Evolutionary conservation across 2,329 filamentous ascomycete genomes (phyloP), one percentile per base, ranked within the genome.

Genomic region (Verticillium dahliae): DNA sequence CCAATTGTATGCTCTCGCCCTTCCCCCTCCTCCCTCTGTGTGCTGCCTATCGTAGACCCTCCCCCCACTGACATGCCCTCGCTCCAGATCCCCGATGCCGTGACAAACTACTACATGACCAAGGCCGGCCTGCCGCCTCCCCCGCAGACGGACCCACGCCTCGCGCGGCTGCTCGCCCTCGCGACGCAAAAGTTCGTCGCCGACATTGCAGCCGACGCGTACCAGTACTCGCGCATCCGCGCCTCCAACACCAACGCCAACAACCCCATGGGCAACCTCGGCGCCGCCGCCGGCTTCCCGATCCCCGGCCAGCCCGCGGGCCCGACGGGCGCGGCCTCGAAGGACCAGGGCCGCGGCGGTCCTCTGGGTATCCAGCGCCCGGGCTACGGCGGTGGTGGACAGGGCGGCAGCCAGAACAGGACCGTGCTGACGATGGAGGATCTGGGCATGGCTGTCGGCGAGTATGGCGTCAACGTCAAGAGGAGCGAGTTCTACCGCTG

Each of bases 171-270:
- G 3, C 89, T 99, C 54, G 94, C 95, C 2, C 90, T 99, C 9
- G 95, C 95, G n/a, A 97, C 95, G 0, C 95, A 99, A 73, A 99
- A 99, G 74, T 99, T 99, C 81, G 91, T 99, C 69, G 93, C 95
- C 62, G 95, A 99, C 74, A 92, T 99, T 67, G 95, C 95, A 1
- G 93, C 95, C 62, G 95, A 99, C 74, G 92, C 95, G 2, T 99
- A 99, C 75, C 95, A 99, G 77, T 98, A 97, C 81, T 92, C 90
- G 64, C 91, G 94, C 60, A 98, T 99, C 71, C 89, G 95, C 50
- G 91, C 91, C n/a, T 96, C 95, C 72, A 92, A 89, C 62, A 87
- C 84, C 33, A 93, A 90, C 65, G 88, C 89, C 13, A 96, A 93
- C 73, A 97, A 97, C 75, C 90, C 92, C 0, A 93, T 97, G 87